These are phyloP conservation scores for Delphinella strobiligena DNA, from an alignment of 2,329 filamentous ascomycete genomes.

Conservation along the genomic window DNA sequence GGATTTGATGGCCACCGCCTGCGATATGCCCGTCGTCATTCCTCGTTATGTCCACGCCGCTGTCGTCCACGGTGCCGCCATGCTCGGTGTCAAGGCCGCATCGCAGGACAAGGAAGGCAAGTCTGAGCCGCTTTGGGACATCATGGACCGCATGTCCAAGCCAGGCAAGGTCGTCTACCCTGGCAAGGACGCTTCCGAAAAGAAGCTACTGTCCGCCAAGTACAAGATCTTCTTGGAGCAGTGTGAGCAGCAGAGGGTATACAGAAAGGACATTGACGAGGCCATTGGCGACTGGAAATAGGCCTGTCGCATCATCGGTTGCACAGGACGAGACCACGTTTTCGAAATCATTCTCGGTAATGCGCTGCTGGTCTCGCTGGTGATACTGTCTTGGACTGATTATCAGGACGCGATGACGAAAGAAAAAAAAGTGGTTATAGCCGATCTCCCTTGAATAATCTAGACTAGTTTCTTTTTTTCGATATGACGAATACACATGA, in stretches of 20 bases:
- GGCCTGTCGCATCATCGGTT: too few species aligned
- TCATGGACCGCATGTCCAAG: slow-evolving; percentile 98
- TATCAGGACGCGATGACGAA: too few species aligned
- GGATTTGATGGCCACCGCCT: slow-evolving; percentile 79
- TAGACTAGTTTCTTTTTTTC: too few species aligned
- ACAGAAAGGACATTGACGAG: slow-evolving; percentile 65
- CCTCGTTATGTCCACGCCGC: slow-evolving; percentile 90
- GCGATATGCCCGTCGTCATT: slow-evolving; percentile 84
- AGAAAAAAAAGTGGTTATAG: too few species aligned
- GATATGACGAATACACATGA: too few species aligned
- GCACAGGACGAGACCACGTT: too few species aligned
- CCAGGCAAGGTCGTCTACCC: slow-evolving; percentile 74
- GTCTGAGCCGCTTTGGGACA: slow-evolving; percentile 82
- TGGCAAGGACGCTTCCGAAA: slow-evolving; percentile 58
- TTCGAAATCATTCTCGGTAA: too few species aligned
- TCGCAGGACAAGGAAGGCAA: slow-evolving; percentile 64
- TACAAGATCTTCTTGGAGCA: slow-evolving; percentile 94
- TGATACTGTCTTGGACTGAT: too few species aligned
- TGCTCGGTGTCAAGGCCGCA: slow-evolving; percentile 96
- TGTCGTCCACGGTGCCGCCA: slow-evolving; percentile 94
- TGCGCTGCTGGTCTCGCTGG: too few species aligned
- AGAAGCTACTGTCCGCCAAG: slow-evolving; percentile 71
- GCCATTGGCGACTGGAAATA: slow-evolving; percentile 25
- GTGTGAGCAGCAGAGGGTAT: slow-evolving; percentile 72
- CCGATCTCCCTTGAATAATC: too few species aligned